These are phyloP conservation scores for Helicocarpus griseus DNA, from an alignment of 2,329 filamentous ascomycete species.

Conservation along the genomic window DNA sequence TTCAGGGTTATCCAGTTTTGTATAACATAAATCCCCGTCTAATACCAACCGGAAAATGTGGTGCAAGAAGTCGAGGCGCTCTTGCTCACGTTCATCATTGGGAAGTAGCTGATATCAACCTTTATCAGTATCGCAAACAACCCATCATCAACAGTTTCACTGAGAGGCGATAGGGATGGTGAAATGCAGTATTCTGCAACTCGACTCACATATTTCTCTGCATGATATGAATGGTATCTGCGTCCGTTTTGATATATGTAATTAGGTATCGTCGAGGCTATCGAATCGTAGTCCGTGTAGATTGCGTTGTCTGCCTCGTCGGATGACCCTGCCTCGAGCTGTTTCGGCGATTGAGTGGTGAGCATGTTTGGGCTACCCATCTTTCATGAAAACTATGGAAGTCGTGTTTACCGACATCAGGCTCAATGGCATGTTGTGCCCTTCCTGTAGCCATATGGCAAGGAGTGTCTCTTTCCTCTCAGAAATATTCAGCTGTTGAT, in stretches of 20 bases:
- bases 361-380: background rate
- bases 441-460: background rate
- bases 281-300: background rate
- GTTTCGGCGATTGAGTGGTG: background rate
- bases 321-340: slow-evolving; percentile 2
- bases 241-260: slow-evolving; percentile 15
- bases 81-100: slow-evolving; percentile 24
- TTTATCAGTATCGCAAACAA: background rate
- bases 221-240: slow-evolving; percentile 14
- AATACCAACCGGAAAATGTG: slow-evolving; percentile 21
- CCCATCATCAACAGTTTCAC: slow-evolving; percentile 6
- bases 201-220: slow-evolving; percentile 14
- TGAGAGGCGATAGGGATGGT: slow-evolving; percentile 4
- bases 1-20: slow-evolving; percentile 18
- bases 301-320: background rate
- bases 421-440: background rate
- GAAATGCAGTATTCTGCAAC: slow-evolving; percentile 13
- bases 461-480: background rate
- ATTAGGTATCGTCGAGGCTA: slow-evolving; percentile 13
- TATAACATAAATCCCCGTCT: slow-evolving; percentile 24
- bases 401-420: background rate
- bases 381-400: background rate
- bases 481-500: background rate
- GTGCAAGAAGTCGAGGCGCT: slow-evolving; percentile 33
- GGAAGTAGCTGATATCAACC: slow-evolving; percentile 7